These are phyloP conservation scores for Apophysomyces sp. DNA, from an alignment of 371 early-diverging fungal species.

Conservation along the genomic window DNA sequence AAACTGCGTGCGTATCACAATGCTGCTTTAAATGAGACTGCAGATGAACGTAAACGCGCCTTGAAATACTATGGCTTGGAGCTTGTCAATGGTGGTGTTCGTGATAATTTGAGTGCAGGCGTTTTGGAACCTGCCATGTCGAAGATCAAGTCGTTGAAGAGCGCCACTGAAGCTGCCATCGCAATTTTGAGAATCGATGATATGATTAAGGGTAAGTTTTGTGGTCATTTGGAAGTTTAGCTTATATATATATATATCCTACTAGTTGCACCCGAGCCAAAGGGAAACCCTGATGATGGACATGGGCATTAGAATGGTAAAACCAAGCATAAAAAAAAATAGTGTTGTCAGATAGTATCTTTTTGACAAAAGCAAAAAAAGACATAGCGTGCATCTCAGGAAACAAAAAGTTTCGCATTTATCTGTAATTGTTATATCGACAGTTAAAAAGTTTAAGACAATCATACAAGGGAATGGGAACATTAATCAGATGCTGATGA, in stretches of 20 bases:
- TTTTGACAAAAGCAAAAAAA: neutral
- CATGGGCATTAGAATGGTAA: conserved; percentile 45
- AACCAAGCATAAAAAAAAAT: neutral
- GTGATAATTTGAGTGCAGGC: conserved; percentile 97
- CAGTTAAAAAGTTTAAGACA: no score
- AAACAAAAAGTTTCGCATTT: neutral
- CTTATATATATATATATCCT: neutral
- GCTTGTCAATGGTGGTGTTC: conserved; percentile 89
- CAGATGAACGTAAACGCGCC: conserved; percentile 70
- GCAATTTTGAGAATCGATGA: conserved; percentile 99
- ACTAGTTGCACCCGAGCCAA: conserved; percentile 47
- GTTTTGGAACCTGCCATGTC: conserved; percentile 99
- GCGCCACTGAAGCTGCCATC: conserved; percentile 99
- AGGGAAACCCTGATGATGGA: conserved; percentile 43
- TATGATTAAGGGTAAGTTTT: conserved; percentile 80
- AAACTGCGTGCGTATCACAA: conserved; percentile 96
- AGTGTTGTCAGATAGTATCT: neutral
- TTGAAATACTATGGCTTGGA: conserved; percentile 96
- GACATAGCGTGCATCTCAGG: neutral
- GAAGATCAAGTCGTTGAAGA: conserved; percentile 98
- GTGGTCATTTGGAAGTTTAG: neutral
- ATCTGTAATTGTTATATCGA: neutral
- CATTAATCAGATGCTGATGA: neutral
- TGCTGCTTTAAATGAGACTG: conserved; percentile 70
- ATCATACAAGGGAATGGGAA: neutral